Conservation (phyloP, 176 grass and related monocot species). For the Oryza officinalis region DNA sequence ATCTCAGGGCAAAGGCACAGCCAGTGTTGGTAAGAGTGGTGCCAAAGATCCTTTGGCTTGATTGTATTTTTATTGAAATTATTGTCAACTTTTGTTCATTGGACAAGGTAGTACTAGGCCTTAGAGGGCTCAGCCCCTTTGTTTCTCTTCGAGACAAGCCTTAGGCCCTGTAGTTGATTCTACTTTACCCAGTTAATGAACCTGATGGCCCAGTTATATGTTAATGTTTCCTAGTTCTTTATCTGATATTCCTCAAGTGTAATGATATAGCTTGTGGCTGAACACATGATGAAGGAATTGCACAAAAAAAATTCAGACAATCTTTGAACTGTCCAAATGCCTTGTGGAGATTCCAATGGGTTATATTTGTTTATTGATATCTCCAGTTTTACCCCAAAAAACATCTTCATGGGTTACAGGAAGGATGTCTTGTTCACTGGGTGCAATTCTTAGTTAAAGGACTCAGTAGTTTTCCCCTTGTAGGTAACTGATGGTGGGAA, state of each 20-base stretch:
- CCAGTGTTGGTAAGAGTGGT: not conserved
- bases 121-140: not conserved
- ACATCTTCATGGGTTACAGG: conserved; percentile 1
- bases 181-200: not conserved
- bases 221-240: not conserved
- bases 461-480: conserved; percentile 28
- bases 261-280: conserved; percentile 2
- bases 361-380: conserved; percentile 18
- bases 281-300: conserved; percentile 4
- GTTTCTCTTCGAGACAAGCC: not conserved
- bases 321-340: not conserved
- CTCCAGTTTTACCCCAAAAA: not conserved
- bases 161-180: not conserved
- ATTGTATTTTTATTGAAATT: not conserved
- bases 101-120: not conserved
- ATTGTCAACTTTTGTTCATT: not conserved
- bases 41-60: not conserved
- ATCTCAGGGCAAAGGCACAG: not conserved
- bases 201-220: not conserved
- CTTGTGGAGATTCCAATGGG: not conserved
- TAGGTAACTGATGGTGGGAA: conserved; percentile 52
- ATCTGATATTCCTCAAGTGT: not conserved
- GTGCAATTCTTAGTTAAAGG: not conserved
- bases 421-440: not conserved
- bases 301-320: not conserved